Percentiles rank a stretch among this genome's conserved stretches.
phyloP scores from a whole-genome alignment of 176 grass and related monocot species.

The Alopecurus myosuroides region DNA sequence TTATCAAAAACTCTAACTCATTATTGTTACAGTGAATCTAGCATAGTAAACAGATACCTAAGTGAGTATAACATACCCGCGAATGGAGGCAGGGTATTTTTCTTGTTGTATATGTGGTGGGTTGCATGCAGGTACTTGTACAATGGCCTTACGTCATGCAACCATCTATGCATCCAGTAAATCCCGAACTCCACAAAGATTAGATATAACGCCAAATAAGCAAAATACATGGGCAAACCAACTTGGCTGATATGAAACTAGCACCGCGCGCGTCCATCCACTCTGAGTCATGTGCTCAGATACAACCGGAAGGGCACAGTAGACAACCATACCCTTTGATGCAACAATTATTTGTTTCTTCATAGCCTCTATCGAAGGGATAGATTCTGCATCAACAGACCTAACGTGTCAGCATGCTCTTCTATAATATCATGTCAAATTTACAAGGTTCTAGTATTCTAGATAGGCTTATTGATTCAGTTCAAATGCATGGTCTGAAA shows the following conservation, averaged over 20 bases:
- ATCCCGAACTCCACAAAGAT: constrained; percentile 77
- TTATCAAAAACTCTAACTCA: neutral
- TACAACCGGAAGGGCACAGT: constrained; percentile 64
- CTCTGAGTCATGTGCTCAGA: constrained; percentile 84
- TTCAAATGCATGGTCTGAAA: too few species aligned
- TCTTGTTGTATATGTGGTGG: constrained; percentile 98
- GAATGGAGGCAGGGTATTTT: constrained; percentile 92
- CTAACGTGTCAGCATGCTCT: neutral
- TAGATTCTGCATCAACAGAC: constrained; percentile 21
- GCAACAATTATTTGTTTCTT: constrained; percentile 82
- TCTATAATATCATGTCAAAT: constrained; percentile 6
- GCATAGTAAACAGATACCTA: neutral
- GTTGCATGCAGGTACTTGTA: constrained; percentile 90
- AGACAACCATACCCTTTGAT: constrained; percentile 82
- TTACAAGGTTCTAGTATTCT: neutral
- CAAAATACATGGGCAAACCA: constrained; percentile 55
- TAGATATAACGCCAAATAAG: constrained; percentile 61
- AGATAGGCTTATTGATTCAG: too few species aligned
- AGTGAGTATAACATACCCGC: constrained; percentile 55
- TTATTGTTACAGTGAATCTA: neutral
- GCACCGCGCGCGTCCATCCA: constrained; percentile 88
- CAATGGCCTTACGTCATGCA: constrained; percentile 95
- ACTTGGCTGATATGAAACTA: constrained; percentile 57
- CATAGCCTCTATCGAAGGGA: constrained; percentile 89
- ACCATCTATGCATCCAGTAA: constrained; percentile 98